Percentiles rank a stretch among this genome's conserved stretches.
phyloP scores from a whole-genome alignment of 1,284 basidiomycete species.

The Ustilago xerochloae region DNA sequence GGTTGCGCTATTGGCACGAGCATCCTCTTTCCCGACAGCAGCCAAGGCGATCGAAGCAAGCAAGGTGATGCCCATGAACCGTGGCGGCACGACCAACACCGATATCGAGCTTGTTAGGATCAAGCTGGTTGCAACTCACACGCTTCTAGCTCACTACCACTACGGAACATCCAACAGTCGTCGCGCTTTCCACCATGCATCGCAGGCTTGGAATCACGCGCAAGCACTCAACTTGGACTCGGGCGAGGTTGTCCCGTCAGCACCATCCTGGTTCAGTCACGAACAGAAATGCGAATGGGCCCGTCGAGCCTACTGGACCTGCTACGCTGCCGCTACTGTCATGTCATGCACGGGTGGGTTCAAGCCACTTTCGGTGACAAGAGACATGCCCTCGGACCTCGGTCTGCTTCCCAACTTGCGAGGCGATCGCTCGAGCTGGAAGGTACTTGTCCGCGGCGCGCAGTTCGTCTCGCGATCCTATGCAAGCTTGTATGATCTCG shows the following conservation, averaged over 20 bases:
- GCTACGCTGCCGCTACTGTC: slow-evolving; percentile 55
- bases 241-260: slow-evolving; percentile 15
- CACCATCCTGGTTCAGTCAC: slow-evolving; percentile 49
- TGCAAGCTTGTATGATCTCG: slow-evolving; percentile 52
- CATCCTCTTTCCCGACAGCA: slow-evolving; percentile 38
- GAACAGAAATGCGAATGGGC: slow-evolving; percentile 60
- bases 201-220: slow-evolving; percentile 56
- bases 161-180: slow-evolving; percentile 52
- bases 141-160: slow-evolving; percentile 56
- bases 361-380: slow-evolving; percentile 43
- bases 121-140: slow-evolving; percentile 59
- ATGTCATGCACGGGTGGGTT: slow-evolving; percentile 61
- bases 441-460: slow-evolving; percentile 54
- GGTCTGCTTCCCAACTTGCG: slow-evolving; percentile 47
- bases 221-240: slow-evolving; percentile 49
- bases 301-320: slow-evolving; percentile 55
- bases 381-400: slow-evolving; percentile 52
- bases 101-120: slow-evolving; percentile 55
- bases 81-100: slow-evolving; percentile 17
- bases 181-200: slow-evolving; percentile 51
- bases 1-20: slow-evolving; percentile 29
- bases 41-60: slow-evolving; percentile 29
- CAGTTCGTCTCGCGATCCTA: slow-evolving; percentile 58
- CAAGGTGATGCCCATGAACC: slow-evolving; percentile 24
- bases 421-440: slow-evolving; percentile 53